Percentiles rank a stretch among this genome's conserved stretches.
Conservation (phyloP, 106 monocot genomes). For the Cymbidium sinense region DNA sequence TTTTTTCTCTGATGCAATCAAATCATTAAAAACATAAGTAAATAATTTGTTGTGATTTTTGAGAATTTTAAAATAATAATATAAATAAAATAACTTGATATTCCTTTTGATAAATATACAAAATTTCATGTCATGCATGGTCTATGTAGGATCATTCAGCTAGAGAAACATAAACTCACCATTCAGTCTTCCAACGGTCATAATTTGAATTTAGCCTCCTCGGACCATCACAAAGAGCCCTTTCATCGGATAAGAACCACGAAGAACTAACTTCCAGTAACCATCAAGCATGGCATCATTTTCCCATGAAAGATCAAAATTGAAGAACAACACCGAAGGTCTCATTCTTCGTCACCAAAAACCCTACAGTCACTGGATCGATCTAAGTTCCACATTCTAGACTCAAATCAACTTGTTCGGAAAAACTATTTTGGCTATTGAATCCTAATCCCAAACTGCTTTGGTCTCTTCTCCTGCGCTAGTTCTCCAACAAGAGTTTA, state of each 20-base stretch:
- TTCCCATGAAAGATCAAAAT: background rate
- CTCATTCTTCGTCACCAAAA: background rate
- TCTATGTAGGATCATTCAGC: no score
- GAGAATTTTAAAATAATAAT: no score
- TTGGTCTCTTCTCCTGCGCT: background rate
- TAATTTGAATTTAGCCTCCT: background rate
- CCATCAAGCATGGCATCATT: background rate
- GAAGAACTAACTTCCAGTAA: no score
- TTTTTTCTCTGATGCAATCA: no score
- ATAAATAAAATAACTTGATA: no score
- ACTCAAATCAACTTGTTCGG: background rate
- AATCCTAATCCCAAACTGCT: background rate
- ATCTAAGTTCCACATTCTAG: background rate
- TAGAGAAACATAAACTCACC: background rate
- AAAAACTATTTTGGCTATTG: background rate
- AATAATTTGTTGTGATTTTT: no score
- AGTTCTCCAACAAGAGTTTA: background rate
- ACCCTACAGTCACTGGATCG: background rate
- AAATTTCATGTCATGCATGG: no score
- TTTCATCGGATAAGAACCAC: background rate
- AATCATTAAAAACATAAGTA: no score
- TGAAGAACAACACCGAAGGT: background rate
- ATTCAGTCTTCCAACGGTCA: background rate
- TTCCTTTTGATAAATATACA: no score
- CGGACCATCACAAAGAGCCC: background rate